Conservation (phyloP, 2,329 filamentous ascomycete genomes). For the Neopestalotiopsis clavispora region DNA sequence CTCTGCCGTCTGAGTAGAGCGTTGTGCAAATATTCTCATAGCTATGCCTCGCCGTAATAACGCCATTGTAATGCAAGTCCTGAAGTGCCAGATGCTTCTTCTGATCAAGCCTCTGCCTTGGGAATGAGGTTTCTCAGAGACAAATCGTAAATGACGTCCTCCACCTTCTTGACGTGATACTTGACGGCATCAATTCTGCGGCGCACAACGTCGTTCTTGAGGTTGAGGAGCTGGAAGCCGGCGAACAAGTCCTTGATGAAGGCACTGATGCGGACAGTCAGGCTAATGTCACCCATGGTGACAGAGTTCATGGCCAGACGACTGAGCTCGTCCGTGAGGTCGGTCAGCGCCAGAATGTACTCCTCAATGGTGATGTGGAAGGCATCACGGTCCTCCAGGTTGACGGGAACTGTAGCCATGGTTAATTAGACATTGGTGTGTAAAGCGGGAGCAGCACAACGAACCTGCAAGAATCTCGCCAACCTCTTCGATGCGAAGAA, state of each 20-base stretch:
- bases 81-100: not conserved
- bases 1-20: not conserved
- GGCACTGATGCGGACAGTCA: constrained; percentile 84
- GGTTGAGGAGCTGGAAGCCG: constrained; percentile 94
- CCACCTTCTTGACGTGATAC: constrained; percentile 96
- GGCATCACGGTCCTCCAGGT: constrained; percentile 84
- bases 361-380: constrained; percentile 98
- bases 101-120: constrained; percentile 24
- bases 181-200: constrained; percentile 93
- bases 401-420: constrained; percentile 74
- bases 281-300: constrained; percentile 83
- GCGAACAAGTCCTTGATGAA: constrained; percentile 96
- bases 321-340: constrained; percentile 86
- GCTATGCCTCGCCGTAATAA: not conserved
- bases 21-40: not conserved
- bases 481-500: constrained; percentile 88
- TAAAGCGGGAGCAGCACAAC: constrained; percentile 24
- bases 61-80: not conserved
- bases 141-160: constrained; percentile 97
- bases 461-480: constrained; percentile 76
- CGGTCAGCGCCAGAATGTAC: constrained; percentile 87
- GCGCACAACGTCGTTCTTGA: constrained; percentile 92
- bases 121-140: constrained; percentile 83
- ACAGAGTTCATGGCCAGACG: constrained; percentile 94
- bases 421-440: constrained; percentile 2